Conservation (phyloP, 495 filamentous ascomycete genomes). For the Schizothecium vesticola region DNA sequence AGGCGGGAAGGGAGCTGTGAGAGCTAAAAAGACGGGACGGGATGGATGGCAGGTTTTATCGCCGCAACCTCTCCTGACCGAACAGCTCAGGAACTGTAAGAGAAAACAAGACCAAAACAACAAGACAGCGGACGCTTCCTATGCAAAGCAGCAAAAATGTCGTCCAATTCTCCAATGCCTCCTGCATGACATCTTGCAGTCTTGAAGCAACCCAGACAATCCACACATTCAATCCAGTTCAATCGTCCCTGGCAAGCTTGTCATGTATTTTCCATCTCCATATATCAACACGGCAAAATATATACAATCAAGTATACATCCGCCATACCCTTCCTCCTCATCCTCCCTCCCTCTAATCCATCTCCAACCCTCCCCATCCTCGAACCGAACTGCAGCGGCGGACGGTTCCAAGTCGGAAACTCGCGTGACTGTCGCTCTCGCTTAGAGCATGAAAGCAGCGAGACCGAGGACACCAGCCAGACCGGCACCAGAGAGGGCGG, state of each 20-base stretch:
- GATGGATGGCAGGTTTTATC: not conserved
- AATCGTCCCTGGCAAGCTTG: not conserved
- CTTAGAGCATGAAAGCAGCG: slow-evolving; percentile 73
- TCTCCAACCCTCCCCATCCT: not conserved
- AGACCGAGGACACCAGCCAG: slow-evolving; percentile 71
- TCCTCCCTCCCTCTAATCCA: not conserved
- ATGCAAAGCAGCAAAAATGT: not conserved
- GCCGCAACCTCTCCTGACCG: not conserved
- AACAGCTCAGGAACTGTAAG: not conserved
- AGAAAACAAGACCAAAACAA: not conserved
- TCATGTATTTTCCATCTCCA: not conserved
- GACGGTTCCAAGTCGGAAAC: not conserved
- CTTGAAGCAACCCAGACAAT: too few species aligned
- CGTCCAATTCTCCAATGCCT: not conserved
- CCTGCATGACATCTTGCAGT: too few species aligned
- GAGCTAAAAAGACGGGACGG: not conserved
- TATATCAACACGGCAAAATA: not conserved
- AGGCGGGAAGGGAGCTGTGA: not conserved
- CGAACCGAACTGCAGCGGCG: not conserved
- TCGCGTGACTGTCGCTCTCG: not conserved
- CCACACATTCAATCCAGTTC: slow-evolving; percentile 2
- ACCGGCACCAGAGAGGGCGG: slow-evolving; percentile 62
- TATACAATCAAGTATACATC: not conserved
- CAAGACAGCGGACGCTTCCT: not conserved
- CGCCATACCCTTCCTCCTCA: not conserved